Percentiles rank a stretch among this genome's conserved stretches.
These are phyloP conservation scores for Acacia confusa DNA, from an alignment of 306 rosid genomes.

Conservation along the genomic window DNA sequence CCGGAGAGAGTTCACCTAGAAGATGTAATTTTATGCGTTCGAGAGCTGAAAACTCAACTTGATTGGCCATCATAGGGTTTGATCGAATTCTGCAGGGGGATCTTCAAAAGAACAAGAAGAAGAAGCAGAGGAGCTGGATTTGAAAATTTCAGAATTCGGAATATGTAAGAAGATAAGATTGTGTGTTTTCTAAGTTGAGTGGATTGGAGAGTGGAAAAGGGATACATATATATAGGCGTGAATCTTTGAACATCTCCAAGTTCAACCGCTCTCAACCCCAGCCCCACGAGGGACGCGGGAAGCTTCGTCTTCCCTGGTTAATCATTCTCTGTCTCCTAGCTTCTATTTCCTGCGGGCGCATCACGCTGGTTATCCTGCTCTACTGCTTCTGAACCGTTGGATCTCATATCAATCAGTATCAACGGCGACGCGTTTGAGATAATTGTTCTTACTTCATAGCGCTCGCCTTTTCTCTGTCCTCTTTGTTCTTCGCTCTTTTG, in stretches of 20 bases:
- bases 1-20: slow-evolving; percentile 67
- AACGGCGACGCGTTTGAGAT: neutral
- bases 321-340: neutral
- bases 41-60: slow-evolving; percentile 41
- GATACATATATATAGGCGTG: slow-evolving; percentile 10
- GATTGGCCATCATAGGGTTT: slow-evolving; percentile 39
- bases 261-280: neutral
- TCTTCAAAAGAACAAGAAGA: neutral
- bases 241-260: neutral
- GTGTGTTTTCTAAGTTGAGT: slow-evolving; percentile 25
- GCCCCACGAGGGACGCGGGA: slow-evolving; percentile 22
- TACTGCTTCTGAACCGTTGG: neutral
- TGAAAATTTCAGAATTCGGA: neutral
- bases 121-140: neutral
- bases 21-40: slow-evolving; percentile 62
- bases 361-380: neutral
- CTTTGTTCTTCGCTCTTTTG: neutral
- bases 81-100: neutral
- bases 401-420: neutral
- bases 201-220: slow-evolving; percentile 21
- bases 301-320: slow-evolving; percentile 27
- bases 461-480: neutral
- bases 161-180: neutral
- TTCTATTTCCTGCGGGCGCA: neutral
- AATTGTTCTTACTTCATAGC: too few relatives aligned